Evolutionary conservation across 108 stramenopile genomes (phyloP), one percentile per base, ranked within the genome.

Genomic region (Nitzschia sp.): DNA sequence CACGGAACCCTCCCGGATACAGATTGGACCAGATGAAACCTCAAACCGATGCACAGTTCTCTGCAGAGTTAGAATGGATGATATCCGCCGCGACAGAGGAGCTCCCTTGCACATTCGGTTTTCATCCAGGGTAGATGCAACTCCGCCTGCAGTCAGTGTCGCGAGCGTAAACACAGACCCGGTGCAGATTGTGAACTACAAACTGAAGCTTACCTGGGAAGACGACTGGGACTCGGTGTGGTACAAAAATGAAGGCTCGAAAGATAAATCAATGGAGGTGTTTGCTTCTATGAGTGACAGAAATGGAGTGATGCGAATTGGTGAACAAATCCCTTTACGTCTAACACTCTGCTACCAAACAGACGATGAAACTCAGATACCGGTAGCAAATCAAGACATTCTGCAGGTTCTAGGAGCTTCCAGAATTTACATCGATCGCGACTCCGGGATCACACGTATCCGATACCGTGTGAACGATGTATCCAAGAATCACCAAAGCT

Each of bases 171-270:
- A 65, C 5, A 66, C 63, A 6, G 34, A 17, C 9, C 51, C 78
- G 10, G 72, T 83, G 7, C 34, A 42, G 29, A 19, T 86, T 57
- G 86, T 81, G 12, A 75, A 67, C 38, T 72, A 80, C 54, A 87
- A 87, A 51, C 39, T 84, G 1, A 53, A 51, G 8, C 21, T 82
- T 17, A 40, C 53, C 14, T 41, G 65, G 10, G 71, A 63, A 21
- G 40, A 56, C 9, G 81, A 82, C 41, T 87, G 86, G 86, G 74
- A 71, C 2, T n/a, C 44, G 40, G 72, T 87, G 38, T 95, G 94
- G 94, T 95, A 86, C 81, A 95, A 95, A 66, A 92, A 93, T 77
- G 90, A 93, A 73, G 94, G 94, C n/a, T 92, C 92, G 9, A 66
- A 86, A 29, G 94, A 95, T 64, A 95, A 95, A 65, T 90, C 76